Percentiles rank a stretch among this genome's conserved stretches.
phyloP scores from a whole-genome alignment of 1,284 basidiomycete genomes.

The Heliocybe sulcata region DNA sequence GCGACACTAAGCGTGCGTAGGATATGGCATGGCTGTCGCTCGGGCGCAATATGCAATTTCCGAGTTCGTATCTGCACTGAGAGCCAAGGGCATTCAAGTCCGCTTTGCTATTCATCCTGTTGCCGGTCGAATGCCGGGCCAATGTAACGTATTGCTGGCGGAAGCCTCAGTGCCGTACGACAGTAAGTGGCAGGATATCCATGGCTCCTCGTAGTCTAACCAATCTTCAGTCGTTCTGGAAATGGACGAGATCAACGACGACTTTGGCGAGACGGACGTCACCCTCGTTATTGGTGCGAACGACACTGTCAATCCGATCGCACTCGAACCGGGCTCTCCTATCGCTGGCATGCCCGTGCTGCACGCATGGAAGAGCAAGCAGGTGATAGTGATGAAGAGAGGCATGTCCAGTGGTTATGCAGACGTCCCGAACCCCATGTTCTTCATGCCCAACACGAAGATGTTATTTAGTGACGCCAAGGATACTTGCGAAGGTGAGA shows the following conservation, averaged over 20 bases:
- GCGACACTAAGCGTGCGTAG: background rate
- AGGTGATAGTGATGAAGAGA: conserved; percentile 86
- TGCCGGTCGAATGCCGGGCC: conserved; percentile 69
- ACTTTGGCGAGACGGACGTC: conserved; percentile 79
- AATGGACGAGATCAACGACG: conserved; percentile 91
- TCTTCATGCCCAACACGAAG: conserved; percentile 81
- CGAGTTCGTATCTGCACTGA: conserved; percentile 67
- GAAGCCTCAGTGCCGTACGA: conserved; percentile 87
- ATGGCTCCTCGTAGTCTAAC: conserved; percentile 1
- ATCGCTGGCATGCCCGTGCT: conserved; percentile 88
- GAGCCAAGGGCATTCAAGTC: conserved; percentile 68
- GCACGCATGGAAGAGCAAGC: conserved; percentile 86
- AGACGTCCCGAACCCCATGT: conserved; percentile 85
- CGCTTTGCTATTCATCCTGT: conserved; percentile 39
- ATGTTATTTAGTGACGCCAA: conserved; percentile 89
- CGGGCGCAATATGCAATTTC: conserved; percentile 85
- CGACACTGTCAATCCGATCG: conserved; percentile 85
- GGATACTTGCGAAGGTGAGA: conserved; percentile 71
- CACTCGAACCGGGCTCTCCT: conserved; percentile 76
- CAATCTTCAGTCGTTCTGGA: conserved; percentile 63
- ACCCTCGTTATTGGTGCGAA: conserved; percentile 86
- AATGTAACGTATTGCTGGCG: conserved; percentile 82
- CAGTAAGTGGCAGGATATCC: conserved; percentile 38
- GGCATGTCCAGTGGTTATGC: conserved; percentile 82
- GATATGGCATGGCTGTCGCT: conserved; percentile 83